Evolutionary conservation across 139 green algal species (phyloP).

Genomic region (Diplosphaera chodatii): DNA sequence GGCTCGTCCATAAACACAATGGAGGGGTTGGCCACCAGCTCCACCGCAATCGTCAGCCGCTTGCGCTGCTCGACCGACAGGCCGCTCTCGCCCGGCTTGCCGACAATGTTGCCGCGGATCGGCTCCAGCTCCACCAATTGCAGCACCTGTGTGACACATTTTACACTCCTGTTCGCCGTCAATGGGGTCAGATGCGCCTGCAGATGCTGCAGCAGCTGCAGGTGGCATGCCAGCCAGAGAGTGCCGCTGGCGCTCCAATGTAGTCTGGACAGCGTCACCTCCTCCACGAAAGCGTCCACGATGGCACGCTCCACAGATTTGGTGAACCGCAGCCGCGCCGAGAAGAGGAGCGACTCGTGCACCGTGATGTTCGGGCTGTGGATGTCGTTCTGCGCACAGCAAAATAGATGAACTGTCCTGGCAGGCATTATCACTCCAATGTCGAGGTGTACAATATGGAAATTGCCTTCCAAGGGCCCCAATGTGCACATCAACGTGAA

Average conservation of each 20-base stretch:
- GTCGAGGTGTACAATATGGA: too few relatives aligned
- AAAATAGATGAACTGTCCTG: too few relatives aligned
- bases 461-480: too few relatives aligned
- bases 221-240: too few relatives aligned
- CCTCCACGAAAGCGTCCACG: conserved; percentile 32
- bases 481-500: too few relatives aligned
- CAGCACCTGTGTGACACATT: conserved; percentile 41
- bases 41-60: conserved; percentile 49
- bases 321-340: conserved; percentile 41
- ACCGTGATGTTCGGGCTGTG: conserved; percentile 42
- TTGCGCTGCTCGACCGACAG: conserved; percentile 49
- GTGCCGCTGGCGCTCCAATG: too few relatives aligned
- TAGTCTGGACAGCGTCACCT: too few relatives aligned
- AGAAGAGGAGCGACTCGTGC: conserved; percentile 38
- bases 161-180: too few relatives aligned
- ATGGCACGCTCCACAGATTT: conserved; percentile 19
- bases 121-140: conserved; percentile 47
- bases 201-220: too few relatives aligned
- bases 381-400: conserved; percentile 34
- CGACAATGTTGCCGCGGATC: conserved; percentile 32
- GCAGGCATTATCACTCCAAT: too few relatives aligned
- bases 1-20: conserved; percentile 30
- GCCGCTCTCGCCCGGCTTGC: conserved; percentile 31
- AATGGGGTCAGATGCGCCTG: too few relatives aligned
- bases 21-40: conserved; percentile 40